Conservation (phyloP, 176 grass and related monocot species). For the Thinopyrum elongatum region DNA sequence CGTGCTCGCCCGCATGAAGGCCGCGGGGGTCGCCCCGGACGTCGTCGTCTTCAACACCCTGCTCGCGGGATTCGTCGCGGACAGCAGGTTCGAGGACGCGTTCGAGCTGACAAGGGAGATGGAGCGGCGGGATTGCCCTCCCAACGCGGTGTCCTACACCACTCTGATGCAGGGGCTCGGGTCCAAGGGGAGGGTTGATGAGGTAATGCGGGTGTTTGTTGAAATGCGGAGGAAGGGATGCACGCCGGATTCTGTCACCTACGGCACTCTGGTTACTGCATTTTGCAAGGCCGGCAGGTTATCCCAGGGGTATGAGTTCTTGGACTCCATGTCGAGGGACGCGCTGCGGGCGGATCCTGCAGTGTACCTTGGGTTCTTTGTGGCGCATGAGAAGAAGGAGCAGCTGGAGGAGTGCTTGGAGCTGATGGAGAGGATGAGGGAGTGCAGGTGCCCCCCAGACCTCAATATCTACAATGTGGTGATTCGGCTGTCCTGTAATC, state of each 20-base stretch:
- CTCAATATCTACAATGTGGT: slow-evolving; percentile 69
- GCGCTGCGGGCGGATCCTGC: slow-evolving; percentile 58
- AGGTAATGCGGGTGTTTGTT: slow-evolving; percentile 88
- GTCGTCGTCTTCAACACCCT: slow-evolving; percentile 91
- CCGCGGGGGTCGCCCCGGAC: slow-evolving; percentile 66
- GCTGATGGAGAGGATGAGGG: slow-evolving; percentile 73
- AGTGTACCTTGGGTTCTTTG: slow-evolving; percentile 68
- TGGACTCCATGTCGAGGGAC: slow-evolving; percentile 60
- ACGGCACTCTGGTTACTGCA: slow-evolving; percentile 58
- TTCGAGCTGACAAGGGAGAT: slow-evolving; percentile 75
- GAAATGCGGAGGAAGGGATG: slow-evolving; percentile 87
- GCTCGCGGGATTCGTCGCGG: slow-evolving; percentile 69
- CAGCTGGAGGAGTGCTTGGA: slow-evolving; percentile 91
- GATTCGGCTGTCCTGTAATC: slow-evolving; percentile 76
- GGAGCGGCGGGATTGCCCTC: slow-evolving; percentile 60
- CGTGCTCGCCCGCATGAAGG: slow-evolving; percentile 80
- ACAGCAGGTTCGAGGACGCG: slow-evolving; percentile 79
- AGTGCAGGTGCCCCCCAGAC: slow-evolving; percentile 56
- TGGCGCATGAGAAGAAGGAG: slow-evolving; percentile 71
- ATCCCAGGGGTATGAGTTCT: slow-evolving; percentile 68
- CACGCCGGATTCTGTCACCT: slow-evolving; percentile 59
- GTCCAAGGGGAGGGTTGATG: slow-evolving; percentile 66
- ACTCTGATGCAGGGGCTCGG: slow-evolving; percentile 92
- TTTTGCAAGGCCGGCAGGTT: slow-evolving; percentile 85
- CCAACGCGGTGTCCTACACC: slow-evolving; percentile 87